A percentile compares a stretch with the other conserved stretches of the same genome.
phyloP scores from a whole-genome alignment of 148 eudicot genomes.

The Cornus suecica region DNA sequence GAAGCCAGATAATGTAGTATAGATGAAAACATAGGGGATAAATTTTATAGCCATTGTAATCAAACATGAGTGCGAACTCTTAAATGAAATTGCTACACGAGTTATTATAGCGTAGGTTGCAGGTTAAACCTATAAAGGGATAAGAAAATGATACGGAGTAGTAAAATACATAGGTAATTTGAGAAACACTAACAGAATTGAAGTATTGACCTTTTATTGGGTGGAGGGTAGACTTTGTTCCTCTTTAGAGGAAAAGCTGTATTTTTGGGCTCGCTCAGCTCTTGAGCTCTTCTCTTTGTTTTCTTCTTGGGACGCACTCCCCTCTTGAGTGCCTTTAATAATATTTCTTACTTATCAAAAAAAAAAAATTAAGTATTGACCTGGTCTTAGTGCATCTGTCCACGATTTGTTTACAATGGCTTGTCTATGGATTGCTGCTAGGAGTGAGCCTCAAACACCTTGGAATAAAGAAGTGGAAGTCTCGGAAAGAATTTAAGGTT shows the following conservation, averaged over 20 bases:
- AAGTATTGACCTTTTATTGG: neutral
- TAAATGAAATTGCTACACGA: neutral
- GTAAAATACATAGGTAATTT: neutral
- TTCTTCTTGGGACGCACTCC: too few species aligned
- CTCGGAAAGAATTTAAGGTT: too few species aligned
- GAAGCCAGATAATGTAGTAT: too few species aligned
- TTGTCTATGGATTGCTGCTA: neutral
- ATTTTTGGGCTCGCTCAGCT: too few species aligned
- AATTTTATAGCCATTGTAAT: neutral
- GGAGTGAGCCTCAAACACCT: too few species aligned
- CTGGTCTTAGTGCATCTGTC: neutral
- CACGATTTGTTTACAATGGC: neutral
- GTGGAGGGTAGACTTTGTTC: too few species aligned
- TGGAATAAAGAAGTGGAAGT: too few species aligned
- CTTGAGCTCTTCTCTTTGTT: too few species aligned
- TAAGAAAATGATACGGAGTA: neutral
- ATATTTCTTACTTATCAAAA: too few species aligned
- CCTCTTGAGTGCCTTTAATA: too few species aligned
- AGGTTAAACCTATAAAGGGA: neutral
- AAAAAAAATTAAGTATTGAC: too few species aligned
- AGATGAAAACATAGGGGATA: neutral
- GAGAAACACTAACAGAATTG: neutral
- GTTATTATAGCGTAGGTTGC: neutral
- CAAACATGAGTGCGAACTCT: neutral
- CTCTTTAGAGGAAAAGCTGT: too few species aligned